Conservation (phyloP, 805 yeast species). For the Metschnikowia reukaufii region DNA sequence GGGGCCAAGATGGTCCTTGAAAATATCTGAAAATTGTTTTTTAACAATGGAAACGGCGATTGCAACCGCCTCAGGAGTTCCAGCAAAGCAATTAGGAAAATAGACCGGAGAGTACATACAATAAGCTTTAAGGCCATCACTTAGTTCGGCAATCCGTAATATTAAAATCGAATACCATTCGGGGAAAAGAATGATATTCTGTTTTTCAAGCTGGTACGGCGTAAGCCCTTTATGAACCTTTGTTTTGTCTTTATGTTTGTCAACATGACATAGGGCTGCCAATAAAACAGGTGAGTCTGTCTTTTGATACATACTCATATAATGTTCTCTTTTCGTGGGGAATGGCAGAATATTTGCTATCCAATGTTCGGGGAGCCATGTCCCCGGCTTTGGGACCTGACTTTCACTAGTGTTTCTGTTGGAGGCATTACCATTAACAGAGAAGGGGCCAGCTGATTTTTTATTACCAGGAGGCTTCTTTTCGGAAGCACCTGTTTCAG, state of each 20-base stretch:
- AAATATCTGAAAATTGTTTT: neutral
- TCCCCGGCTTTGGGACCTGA: neutral
- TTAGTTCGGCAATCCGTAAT: neutral
- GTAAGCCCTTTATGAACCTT: neutral
- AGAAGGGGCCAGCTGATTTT: no score
- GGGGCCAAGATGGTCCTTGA: neutral
- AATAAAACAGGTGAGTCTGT: neutral
- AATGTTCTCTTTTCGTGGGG: neutral
- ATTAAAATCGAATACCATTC: neutral
- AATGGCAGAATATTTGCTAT: neutral
- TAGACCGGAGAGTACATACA: neutral
- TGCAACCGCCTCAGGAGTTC: neutral
- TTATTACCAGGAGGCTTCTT: neutral
- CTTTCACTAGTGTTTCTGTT: neutral
- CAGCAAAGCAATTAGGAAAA: neutral
- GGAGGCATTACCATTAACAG: neutral
- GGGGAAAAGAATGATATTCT: neutral
- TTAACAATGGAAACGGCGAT: neutral
- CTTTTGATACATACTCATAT: no score
- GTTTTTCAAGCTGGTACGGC: neutral
- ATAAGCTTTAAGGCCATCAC: neutral
- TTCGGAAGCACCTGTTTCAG: no score
- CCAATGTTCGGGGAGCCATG: neutral
- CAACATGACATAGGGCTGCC: neutral
- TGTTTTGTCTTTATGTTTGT: neutral